Evolutionary conservation across 305 asterid species (phyloP), one percentile per base, ranked within the genome.

Genomic region (Plantago coronopus): DNA sequence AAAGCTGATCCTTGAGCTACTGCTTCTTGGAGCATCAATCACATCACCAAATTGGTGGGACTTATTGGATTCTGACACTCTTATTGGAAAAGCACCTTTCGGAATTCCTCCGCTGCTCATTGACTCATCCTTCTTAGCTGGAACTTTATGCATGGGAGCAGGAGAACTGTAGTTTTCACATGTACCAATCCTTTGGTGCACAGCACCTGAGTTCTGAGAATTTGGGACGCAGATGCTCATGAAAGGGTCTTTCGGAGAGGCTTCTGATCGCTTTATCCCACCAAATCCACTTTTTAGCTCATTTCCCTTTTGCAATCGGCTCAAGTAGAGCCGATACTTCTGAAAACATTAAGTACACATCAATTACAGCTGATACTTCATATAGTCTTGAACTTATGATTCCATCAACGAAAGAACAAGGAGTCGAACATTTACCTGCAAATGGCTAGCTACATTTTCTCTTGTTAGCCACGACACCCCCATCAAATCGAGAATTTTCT

Each of bases 391-490:
- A 51, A 51, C 57, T 2, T n/a, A n/a, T 20, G 27, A 53, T 14
- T 20, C 34, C 37, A 50, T 50, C 9, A 18, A 50, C n/a, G 17
- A 16, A 25, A 42, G 4, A 42, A 17, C n/a, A 38, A 48, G 47
- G 49, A 22, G 44, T 60, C 37, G 44, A 13, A 60, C 23, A 19
- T 17, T 60, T 77, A 91, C 98, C 96, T 91, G 98, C 69, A 91
- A 76, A 76, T 91, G 98, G 67, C 98, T 89, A 23, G 98, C 97
- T 31, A 91, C 97, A 57, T 89, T 86, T 62, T 91, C 98, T 71
- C 98, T 77, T 1, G 96, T 89, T 60, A 91, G 67, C 98, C 98
- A 83, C 9, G 95, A 87, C 50, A 89, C 89, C 54, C 83, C 93
- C 98, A 91, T 91, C 74, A 81, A 72, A 74, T 91, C 98, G 4